Evolutionary conservation across 2,329 filamentous ascomycete genomes (phyloP).

Genomic region (Talaromyces sp.): DNA sequence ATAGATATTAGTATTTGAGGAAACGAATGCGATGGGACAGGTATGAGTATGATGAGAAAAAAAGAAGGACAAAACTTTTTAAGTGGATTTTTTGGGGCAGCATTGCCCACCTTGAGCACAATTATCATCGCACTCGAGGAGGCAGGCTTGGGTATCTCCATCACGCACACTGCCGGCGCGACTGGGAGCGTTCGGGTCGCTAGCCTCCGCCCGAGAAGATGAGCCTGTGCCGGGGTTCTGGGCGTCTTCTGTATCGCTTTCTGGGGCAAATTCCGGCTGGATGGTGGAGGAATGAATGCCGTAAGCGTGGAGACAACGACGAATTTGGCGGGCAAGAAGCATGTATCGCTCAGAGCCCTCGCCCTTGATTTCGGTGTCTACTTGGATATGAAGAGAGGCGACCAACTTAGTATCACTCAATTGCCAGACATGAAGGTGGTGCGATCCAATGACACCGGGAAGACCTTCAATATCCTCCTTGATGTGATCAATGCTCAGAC

Average conservation of each 20-base stretch:
- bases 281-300: slow-evolving; percentile 98
- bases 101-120: slow-evolving; percentile 47
- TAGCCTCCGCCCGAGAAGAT: slow-evolving; percentile 19
- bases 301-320: slow-evolving; percentile 88
- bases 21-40: not conserved
- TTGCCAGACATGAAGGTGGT: slow-evolving; percentile 98
- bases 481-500: slow-evolving; percentile 86
- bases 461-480: slow-evolving; percentile 86
- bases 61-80: slow-evolving; percentile 8
- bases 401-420: slow-evolving; percentile 93
- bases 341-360: slow-evolving; percentile 81
- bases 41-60: not conserved
- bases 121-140: slow-evolving; percentile 52
- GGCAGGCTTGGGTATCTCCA: slow-evolving; percentile 43
- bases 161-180: slow-evolving; percentile 41
- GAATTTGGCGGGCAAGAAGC: slow-evolving; percentile 78
- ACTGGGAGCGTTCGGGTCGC: slow-evolving; percentile 31
- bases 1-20: not conserved
- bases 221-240: slow-evolving; percentile 22
- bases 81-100: slow-evolving; percentile 40
- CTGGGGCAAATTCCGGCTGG: slow-evolving; percentile 75
- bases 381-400: slow-evolving; percentile 89
- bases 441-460: slow-evolving; percentile 83
- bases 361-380: slow-evolving; percentile 85
- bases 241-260: slow-evolving; percentile 38